Conservation (phyloP, 1,284 basidiomycete species). For the Sanghuangporus weigelae region DNA sequence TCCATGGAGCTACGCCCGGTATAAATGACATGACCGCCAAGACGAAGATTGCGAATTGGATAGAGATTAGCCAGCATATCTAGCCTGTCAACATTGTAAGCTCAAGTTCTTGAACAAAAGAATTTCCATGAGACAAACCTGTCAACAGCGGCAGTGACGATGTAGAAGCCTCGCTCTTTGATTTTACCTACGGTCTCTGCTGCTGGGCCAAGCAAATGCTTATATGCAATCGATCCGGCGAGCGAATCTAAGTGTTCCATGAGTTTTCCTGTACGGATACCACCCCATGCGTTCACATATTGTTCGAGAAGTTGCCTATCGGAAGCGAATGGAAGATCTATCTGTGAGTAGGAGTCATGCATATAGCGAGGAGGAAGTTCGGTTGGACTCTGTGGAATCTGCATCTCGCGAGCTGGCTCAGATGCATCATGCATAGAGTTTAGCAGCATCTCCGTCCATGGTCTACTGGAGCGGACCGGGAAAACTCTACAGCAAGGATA, state of each 20-base stretch:
- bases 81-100: constrained; percentile 34
- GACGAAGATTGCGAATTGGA: constrained; percentile 59
- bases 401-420: constrained; percentile 10
- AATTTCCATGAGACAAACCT: constrained; percentile 38
- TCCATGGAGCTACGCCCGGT: constrained; percentile 78
- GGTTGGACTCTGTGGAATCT: constrained; percentile 20
- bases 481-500: constrained; percentile 34
- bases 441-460: constrained; percentile 57
- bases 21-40: constrained; percentile 78
- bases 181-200: constrained; percentile 48
- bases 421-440: constrained; percentile 25
- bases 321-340: constrained; percentile 57
- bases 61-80: constrained; percentile 58
- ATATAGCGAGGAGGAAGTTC: constrained; percentile 45
- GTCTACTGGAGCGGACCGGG: constrained; percentile 41
- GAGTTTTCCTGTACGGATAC: constrained; percentile 64
- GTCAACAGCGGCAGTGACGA: constrained; percentile 80
- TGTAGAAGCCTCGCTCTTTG: constrained; percentile 64
- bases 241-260: constrained; percentile 79
- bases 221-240: constrained; percentile 78
- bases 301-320: constrained; percentile 53
- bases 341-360: constrained; percentile 66
- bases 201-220: constrained; percentile 67
- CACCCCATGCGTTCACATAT: constrained; percentile 65
- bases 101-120: constrained; percentile 1